Evolutionary conservation across 2,329 filamentous ascomycete genomes (phyloP).

Genomic region (Ascosphaera acerosa): DNA sequence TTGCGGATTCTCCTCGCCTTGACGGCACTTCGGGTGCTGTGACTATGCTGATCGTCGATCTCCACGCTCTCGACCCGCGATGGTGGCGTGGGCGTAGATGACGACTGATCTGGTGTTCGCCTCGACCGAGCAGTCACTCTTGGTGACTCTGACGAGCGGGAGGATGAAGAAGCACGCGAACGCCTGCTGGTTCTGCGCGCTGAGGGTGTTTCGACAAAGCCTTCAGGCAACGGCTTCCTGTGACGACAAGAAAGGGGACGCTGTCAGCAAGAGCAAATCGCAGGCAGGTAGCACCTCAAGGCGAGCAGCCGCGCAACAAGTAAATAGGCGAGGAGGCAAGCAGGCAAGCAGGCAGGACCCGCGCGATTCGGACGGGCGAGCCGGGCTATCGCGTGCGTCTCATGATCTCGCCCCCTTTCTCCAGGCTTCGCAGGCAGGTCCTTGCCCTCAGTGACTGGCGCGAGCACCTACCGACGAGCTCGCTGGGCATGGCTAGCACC

Average conservation of each 20-base stretch:
- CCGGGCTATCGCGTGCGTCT: no score
- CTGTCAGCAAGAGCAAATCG: background rate
- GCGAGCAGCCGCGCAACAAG: background rate
- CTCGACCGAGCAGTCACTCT: no score
- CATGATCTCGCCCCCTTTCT: no score
- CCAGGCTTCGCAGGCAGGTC: no score
- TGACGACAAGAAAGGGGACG: slow-evolving; percentile 2
- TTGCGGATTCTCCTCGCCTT: background rate
- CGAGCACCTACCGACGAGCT: no score
- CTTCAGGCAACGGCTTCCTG: slow-evolving; percentile 27
- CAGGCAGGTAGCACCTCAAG: background rate
- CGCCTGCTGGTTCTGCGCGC: slow-evolving; percentile 21
- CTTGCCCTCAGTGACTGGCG: no score
- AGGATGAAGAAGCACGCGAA: no score
- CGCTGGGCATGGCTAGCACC: no score
- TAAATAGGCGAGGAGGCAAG: background rate
- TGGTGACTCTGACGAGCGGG: no score
- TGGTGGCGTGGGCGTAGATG: background rate
- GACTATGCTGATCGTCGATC: background rate
- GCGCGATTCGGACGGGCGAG: background rate
- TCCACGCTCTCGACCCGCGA: background rate
- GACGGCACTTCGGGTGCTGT: background rate
- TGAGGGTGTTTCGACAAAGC: slow-evolving; percentile 27
- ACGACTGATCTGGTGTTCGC: no score
- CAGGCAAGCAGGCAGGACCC: background rate